A percentile compares a stretch with the other conserved stretches of the same genome.
phyloP scores from a whole-genome alignment of 805 yeast species.

The Candida easanensis region DNA sequence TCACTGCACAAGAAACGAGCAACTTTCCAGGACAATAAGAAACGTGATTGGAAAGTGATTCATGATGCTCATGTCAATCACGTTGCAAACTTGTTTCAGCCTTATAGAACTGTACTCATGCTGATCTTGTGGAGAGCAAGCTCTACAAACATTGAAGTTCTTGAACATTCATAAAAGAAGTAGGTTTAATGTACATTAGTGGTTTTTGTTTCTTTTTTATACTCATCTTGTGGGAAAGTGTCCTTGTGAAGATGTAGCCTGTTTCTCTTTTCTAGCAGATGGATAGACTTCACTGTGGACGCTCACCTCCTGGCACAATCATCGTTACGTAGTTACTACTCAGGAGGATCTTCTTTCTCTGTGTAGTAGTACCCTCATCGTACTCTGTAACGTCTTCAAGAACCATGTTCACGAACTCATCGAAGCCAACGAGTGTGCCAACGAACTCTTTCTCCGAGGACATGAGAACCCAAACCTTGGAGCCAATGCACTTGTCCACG shows the following conservation, averaged over 20 bases:
- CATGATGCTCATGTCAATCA: slow-evolving; percentile 56
- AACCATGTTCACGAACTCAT: slow-evolving; percentile 91
- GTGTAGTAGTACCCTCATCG: slow-evolving; percentile 43
- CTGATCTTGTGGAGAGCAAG: slow-evolving; percentile 71
- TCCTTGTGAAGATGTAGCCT: too few relatives aligned
- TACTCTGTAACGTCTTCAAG: slow-evolving; percentile 77
- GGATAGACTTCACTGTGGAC: slow-evolving; percentile 28
- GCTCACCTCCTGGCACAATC: slow-evolving; percentile 56
- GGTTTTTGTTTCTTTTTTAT: neutral
- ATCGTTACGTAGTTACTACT: slow-evolving; percentile 73
- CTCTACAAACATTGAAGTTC: slow-evolving; percentile 35
- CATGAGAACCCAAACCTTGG: slow-evolving; percentile 69
- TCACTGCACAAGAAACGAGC: slow-evolving; percentile 34
- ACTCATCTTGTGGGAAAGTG: too few relatives aligned
- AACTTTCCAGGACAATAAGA: slow-evolving; percentile 34
- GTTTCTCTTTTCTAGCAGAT: too few relatives aligned
- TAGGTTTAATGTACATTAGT: neutral
- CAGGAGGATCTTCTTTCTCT: slow-evolving; percentile 58
- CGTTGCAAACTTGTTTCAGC: slow-evolving; percentile 58
- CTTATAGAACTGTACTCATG: slow-evolving; percentile 69
- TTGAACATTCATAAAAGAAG: slow-evolving; percentile 2
- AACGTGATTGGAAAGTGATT: slow-evolving; percentile 62
- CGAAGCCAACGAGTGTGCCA: slow-evolving; percentile 91
- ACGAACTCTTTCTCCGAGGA: slow-evolving; percentile 67
- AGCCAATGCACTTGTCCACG: slow-evolving; percentile 84